Evolutionary conservation across 441 rosid species (phyloP).

Genomic region (Arabidopsis hybrid): DNA sequence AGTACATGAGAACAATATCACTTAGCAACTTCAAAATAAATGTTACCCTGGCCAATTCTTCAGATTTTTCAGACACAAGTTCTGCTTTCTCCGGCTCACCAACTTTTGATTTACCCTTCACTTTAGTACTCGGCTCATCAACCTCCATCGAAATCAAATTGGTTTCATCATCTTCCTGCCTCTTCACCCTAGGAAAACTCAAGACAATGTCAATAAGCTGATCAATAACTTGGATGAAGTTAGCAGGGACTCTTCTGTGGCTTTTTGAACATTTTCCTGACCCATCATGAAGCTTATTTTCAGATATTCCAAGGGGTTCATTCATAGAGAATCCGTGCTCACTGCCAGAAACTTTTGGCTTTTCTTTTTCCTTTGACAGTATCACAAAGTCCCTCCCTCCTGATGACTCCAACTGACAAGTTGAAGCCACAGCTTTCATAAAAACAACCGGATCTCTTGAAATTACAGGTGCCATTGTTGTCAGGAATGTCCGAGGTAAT

Average conservation of each 20-base stretch:
- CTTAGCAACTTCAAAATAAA: constrained; percentile 91
- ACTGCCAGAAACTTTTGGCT: constrained; percentile 62
- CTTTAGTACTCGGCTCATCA: constrained; percentile 79
- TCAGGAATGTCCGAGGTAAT: constrained; percentile 71
- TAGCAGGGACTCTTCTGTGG: constrained; percentile 84
- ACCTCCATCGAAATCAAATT: constrained; percentile 76
- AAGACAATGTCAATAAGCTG: constrained; percentile 94
- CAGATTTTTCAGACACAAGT: constrained; percentile 83
- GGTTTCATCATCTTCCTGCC: constrained; percentile 59
- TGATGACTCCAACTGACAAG: constrained; percentile 91
- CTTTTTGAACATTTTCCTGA: constrained; percentile 78
- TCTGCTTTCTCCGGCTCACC: constrained; percentile 72
- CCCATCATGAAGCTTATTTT: constrained; percentile 81
- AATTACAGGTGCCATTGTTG: constrained; percentile 91
- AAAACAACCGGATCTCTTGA: constrained; percentile 92
- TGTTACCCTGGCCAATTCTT: constrained; percentile 87
- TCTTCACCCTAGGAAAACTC: constrained; percentile 66
- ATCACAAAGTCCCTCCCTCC: constrained; percentile 89
- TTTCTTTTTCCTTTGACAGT: constrained; percentile 82
- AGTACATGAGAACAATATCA: constrained; percentile 89
- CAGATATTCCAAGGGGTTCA: constrained; percentile 78
- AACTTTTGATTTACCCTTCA: constrained; percentile 93
- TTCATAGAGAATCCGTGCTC: constrained; percentile 64
- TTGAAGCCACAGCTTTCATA: constrained; percentile 84
- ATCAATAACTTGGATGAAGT: constrained; percentile 88